phyloP scores from a whole-genome alignment of 139 green algal genomes.

The Diplosphaera chodatii region DNA sequence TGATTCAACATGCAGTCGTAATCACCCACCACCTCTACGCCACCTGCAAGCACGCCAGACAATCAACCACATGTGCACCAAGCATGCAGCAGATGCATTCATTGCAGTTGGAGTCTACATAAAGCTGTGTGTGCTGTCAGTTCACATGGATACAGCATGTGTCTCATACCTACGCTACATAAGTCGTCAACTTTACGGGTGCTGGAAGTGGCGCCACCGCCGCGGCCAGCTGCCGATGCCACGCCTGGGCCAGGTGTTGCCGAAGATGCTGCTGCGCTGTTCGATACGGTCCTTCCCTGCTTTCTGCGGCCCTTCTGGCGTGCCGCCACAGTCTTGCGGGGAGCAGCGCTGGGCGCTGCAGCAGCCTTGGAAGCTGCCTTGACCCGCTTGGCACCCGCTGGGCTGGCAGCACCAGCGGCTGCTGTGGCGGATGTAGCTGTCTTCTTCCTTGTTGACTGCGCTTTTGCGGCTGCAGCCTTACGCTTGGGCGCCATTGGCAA shows the following conservation, averaged over 20 bases:
- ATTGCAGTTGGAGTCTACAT: not conserved
- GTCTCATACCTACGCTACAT: no score
- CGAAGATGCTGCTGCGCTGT: no score
- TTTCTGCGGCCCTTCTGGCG: no score
- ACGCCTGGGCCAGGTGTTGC: no score
- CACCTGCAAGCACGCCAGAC: not conserved
- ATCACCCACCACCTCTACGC: constrained; percentile 14
- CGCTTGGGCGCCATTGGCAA: not conserved
- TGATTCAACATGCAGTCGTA: constrained; percentile 45
- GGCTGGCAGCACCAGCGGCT: not conserved
- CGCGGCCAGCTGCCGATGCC: no score
- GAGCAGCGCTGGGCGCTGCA: not conserved
- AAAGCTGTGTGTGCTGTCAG: no score
- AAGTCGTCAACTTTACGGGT: no score
- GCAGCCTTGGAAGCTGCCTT: not conserved
- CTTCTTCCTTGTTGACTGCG: not conserved
- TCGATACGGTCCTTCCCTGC: not conserved
- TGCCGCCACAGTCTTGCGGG: not conserved
- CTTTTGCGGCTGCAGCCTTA: not conserved
- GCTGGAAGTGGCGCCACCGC: no score
- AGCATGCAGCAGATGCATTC: no score
- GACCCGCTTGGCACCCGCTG: not conserved
- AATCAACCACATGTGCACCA: no score
- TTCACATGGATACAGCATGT: no score
- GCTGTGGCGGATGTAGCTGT: no score